These are phyloP conservation scores for Geotrichum cucujoidarum DNA, from an alignment of 1,139 yeast species.

Conservation along the genomic window DNA sequence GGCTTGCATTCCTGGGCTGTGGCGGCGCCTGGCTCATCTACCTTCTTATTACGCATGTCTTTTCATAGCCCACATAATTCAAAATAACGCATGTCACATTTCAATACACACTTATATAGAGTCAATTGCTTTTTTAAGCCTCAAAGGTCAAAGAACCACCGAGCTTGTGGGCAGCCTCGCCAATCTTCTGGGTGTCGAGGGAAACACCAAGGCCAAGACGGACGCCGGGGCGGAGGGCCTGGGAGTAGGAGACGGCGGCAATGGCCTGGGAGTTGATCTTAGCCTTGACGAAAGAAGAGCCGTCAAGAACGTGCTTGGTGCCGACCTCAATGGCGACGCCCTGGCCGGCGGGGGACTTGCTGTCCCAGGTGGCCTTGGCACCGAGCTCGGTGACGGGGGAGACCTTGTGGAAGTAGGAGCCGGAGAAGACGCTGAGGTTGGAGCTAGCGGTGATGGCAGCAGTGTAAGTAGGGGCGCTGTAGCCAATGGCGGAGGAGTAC, in stretches of 20 bases:
- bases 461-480: constrained; percentile 82
- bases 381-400: constrained; percentile 91
- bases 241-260: constrained; percentile 92
- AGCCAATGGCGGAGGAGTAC: constrained; percentile 93
- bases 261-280: constrained; percentile 96
- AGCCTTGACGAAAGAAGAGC: constrained; percentile 86
- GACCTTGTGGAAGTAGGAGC: constrained; percentile 96
- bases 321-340: constrained; percentile 87
- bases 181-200: constrained; percentile 90
- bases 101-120: too few species aligned
- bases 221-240: constrained; percentile 94
- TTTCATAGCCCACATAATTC: too few species aligned
- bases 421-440: constrained; percentile 86
- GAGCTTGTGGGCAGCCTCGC: constrained; percentile 97
- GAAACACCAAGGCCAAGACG: constrained; percentile 96
- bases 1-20: constrained; percentile 1
- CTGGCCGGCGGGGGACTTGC: constrained; percentile 63
- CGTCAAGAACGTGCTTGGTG: constrained; percentile 87
- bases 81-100: too few species aligned
- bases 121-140: constrained; percentile 48
- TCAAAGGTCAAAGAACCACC: constrained; percentile 92
- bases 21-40: constrained; percentile 6
- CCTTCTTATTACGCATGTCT: constrained; percentile 8
- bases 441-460: constrained; percentile 85
- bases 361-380: constrained; percentile 96